These are phyloP conservation scores for Phaeolepiota aurea DNA, from an alignment of 768 basidiomycete species.

Conservation along the genomic window DNA sequence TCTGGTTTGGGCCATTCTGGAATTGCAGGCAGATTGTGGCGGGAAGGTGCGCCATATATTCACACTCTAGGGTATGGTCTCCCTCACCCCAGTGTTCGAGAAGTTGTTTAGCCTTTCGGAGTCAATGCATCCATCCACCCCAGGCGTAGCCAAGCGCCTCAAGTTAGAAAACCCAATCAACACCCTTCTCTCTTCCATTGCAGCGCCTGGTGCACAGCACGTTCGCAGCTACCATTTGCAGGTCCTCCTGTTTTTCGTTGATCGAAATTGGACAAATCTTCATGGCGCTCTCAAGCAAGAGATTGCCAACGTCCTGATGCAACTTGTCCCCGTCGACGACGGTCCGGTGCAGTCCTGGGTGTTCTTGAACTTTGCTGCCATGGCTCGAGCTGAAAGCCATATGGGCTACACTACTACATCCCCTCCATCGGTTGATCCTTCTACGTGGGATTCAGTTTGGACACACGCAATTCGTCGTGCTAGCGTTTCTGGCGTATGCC, in stretches of 20 bases:
- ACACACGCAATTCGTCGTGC: conserved; percentile 70
- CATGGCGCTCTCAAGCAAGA: conserved; percentile 49
- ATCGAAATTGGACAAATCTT: conserved; percentile 64
- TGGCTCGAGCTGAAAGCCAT: conserved; percentile 43
- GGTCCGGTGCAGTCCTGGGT: conserved; percentile 71
- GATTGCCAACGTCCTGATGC: conserved; percentile 46
- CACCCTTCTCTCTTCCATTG: conserved; percentile 43
- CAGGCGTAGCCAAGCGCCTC: conserved; percentile 37
- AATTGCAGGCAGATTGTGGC: conserved; percentile 75
- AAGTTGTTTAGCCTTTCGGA: conserved; percentile 65
- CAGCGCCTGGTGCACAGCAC: conserved; percentile 18
- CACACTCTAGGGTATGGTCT: too few species aligned
- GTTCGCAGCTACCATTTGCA: conserved; percentile 53
- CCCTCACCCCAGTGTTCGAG: too few species aligned
- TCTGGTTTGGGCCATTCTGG: conserved; percentile 69
- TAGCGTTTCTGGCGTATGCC: conserved; percentile 58
- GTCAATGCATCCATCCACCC: conserved; percentile 28
- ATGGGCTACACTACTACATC: neutral
- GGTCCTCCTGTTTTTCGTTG: conserved; percentile 76
- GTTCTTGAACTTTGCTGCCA: conserved; percentile 70
- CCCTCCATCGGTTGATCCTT: conserved; percentile 7
- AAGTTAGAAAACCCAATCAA: conserved; percentile 54
- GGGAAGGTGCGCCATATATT: conserved; percentile 40
- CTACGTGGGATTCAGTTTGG: conserved; percentile 82
- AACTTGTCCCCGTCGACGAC: conserved; percentile 60